Evolutionary conservation across 169 alveolate genomes (phyloP), one percentile per base, ranked within the genome.

Genomic region (Plasmodium yoelii): DNA sequence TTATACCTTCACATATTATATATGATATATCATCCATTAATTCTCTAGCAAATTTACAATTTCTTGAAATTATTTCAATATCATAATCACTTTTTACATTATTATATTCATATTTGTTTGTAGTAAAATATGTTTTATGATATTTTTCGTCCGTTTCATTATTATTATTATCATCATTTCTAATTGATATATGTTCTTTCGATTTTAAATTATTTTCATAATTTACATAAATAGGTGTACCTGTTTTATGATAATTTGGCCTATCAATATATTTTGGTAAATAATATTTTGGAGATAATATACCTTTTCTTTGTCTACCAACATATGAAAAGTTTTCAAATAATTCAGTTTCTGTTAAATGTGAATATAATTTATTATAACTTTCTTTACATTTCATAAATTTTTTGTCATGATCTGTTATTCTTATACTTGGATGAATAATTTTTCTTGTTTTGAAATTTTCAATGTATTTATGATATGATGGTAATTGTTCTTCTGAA

Each of bases 191-290:
- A 8, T 4, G 4, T 34, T 34, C 42, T 7, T 34, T 34, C 42
- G 42, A 34, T 34, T 34, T 34, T 2, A 2, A 26, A n/a, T 6
- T 42, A 42, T 61, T 42, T 26, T 86, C 93, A 55, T 93, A 93
- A 0, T 73, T 88, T n/a, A 93, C 94, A 65, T 87, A 71, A 10
- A 68, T 49, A 26, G 95, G 95, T 1, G 67, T 82, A 6, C 95
- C 95, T 0, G 93, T 77, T 73, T 74, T 63, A 44, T 90, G 91
- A 69, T 93, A 93, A 64, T 93, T 93, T 1, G 95, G 95, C 55
- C 94, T 24, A 15, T 42, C 90, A 1, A 87, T 73, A 9, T 67
- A 80, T 64, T 93, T 93, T 4, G 94, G 84, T 0, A 93, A 49
- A 70, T 74, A 63, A 69, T 87, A 94, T 51, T 86, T 87, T 6